These are phyloP conservation scores for Wickerhamomyces sp. DNA, from an alignment of 1,139 yeast species.

Conservation along the genomic window DNA sequence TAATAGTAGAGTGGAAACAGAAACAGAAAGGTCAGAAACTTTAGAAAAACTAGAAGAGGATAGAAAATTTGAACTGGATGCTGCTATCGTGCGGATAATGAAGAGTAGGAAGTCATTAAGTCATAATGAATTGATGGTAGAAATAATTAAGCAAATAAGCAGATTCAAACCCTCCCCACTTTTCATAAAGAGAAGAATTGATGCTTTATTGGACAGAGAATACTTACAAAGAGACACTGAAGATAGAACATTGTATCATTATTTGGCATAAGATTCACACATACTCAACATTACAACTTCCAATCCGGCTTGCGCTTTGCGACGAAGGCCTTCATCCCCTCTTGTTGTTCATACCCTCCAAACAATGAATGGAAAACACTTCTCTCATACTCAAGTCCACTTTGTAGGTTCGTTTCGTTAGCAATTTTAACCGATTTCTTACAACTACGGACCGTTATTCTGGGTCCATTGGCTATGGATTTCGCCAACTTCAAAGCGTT, in stretches of 20 bases:
- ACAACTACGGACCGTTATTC: conserved; percentile 41
- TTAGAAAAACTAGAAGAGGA: conserved; percentile 34
- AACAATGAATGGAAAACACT: conserved; percentile 40
- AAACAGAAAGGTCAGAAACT: conserved; percentile 37
- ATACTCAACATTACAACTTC: conserved; percentile 9
- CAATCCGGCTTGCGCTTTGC: conserved; percentile 42
- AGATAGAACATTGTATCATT: conserved; percentile 61
- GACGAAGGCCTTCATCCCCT: conserved; percentile 48
- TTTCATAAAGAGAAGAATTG: conserved; percentile 74
- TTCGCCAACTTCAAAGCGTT: conserved; percentile 43
- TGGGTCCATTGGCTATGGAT: conserved; percentile 36
- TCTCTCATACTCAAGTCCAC: conserved; percentile 41
- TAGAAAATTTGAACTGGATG: conserved; percentile 66
- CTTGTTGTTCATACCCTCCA: conserved; percentile 42
- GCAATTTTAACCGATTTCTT: conserved; percentile 42
- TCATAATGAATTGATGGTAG: conserved; percentile 65
- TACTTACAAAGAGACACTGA: conserved; percentile 71
- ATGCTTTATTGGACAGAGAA: conserved; percentile 76
- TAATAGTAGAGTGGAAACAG: conserved; percentile 25
- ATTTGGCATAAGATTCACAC: conserved; percentile 46
- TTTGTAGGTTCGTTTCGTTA: conserved; percentile 31
- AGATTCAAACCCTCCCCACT: conserved; percentile 69
- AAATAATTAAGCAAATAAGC: conserved; percentile 57
- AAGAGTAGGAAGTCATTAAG: conserved; percentile 61
- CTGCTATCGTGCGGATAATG: conserved; percentile 87